Evolutionary conservation across 495 filamentous ascomycete genomes (phyloP).

Genomic region (Darksidea phi): DNA sequence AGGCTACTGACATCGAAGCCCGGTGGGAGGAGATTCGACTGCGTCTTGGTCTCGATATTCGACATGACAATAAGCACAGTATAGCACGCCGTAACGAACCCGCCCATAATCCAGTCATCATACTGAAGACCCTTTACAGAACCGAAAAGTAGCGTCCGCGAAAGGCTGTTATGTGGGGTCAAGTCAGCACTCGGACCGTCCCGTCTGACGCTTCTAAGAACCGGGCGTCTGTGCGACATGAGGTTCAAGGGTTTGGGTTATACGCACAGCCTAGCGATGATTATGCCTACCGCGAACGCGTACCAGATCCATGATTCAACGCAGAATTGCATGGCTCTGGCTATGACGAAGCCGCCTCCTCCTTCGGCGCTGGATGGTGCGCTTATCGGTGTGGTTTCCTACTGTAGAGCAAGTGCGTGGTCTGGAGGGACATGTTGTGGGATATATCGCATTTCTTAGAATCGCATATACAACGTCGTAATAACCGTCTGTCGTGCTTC

Average conservation of each 20-base stretch:
- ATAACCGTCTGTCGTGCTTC: background rate
- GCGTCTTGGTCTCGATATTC: conserved; percentile 56
- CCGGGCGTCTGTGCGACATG: conserved; percentile 19
- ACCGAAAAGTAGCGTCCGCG: conserved; percentile 48
- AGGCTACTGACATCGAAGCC: conserved; percentile 50
- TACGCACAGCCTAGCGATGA: conserved; percentile 43
- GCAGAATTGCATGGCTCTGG: conserved; percentile 24
- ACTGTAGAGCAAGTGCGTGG: background rate
- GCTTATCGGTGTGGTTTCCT: conserved; percentile 17
- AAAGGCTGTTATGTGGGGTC: conserved; percentile 29
- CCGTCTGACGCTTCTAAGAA: background rate
- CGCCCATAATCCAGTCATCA: conserved; percentile 62
- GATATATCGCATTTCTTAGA: conserved; percentile 16
- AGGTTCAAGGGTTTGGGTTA: background rate
- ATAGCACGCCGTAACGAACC: conserved; percentile 53
- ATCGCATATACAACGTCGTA: background rate
- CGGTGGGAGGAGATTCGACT: conserved; percentile 61
- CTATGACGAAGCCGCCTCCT: conserved; percentile 3
- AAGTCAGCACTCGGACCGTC: background rate
- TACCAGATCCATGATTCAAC: conserved; percentile 58
- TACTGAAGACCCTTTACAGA: conserved; percentile 50
- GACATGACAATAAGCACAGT: conserved; percentile 57
- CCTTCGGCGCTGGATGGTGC: background rate
- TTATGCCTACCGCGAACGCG: conserved; percentile 44
- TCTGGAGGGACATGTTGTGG: conserved; percentile 30